These are phyloP conservation scores for Globisporangium ultimum DNA, from an alignment of 352 stramenopile genomes.

Conservation along the genomic window DNA sequence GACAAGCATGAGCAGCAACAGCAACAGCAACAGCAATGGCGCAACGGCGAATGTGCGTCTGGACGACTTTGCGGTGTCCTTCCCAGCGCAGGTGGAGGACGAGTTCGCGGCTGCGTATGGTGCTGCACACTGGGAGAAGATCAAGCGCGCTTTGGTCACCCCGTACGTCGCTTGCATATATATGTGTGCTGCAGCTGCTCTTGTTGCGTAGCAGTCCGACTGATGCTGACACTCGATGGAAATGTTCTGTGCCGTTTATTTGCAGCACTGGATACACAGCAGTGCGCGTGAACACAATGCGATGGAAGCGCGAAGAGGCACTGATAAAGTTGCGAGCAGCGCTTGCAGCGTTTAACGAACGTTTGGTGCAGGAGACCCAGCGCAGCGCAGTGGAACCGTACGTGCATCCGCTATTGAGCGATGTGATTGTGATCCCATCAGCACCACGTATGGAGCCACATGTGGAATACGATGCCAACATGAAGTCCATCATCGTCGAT, in stretches of 20 bases:
- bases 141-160: conserved; percentile 68
- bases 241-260: conserved; percentile 6
- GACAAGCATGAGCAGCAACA: conserved; percentile 14
- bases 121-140: conserved; percentile 54
- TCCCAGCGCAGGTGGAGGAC: conserved; percentile 60
- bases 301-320: conserved; percentile 49
- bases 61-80: conserved; percentile 66
- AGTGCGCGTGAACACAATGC: conserved; percentile 78
- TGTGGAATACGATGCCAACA: conserved; percentile 20
- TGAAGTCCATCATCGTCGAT: conserved; percentile 84
- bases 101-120: conserved; percentile 64
- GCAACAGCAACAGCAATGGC: not conserved
- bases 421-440: conserved; percentile 74
- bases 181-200: not conserved
- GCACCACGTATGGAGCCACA: conserved; percentile 28
- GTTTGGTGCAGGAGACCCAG: conserved; percentile 35
- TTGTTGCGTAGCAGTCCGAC: too few species aligned
- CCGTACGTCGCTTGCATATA: conserved; percentile 30
- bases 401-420: conserved; percentile 34
- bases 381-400: conserved; percentile 34
- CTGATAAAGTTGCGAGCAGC: conserved; percentile 37
- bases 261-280: conserved; percentile 63
- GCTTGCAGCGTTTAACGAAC: conserved; percentile 53
- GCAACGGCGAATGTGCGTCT: conserved; percentile 17
- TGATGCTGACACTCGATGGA: not conserved